phyloP scores from a whole-genome alignment of 768 basidiomycete species.

The Trametes punicea region DNA sequence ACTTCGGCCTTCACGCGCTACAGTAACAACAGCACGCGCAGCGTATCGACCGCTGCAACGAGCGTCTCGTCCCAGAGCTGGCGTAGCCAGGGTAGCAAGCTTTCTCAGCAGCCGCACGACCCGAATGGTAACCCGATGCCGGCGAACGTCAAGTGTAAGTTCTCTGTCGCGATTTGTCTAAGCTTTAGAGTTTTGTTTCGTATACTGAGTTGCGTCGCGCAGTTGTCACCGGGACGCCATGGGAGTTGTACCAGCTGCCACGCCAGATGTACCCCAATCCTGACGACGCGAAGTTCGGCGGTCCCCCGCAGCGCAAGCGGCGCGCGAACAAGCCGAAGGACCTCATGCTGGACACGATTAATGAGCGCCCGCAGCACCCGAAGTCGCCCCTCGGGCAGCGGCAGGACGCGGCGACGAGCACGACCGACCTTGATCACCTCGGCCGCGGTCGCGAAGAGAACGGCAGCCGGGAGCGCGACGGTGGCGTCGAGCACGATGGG shows the following conservation, averaged over 20 bases:
- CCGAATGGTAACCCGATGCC: slow-evolving; percentile 23
- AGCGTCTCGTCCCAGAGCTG: slow-evolving; percentile 74
- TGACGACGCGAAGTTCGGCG: slow-evolving; percentile 58
- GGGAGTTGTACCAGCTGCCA: slow-evolving; percentile 68
- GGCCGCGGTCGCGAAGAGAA: slow-evolving; percentile 29
- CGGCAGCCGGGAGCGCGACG: slow-evolving; percentile 33
- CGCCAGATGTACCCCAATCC: slow-evolving; percentile 62
- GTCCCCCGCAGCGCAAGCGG: slow-evolving; percentile 56
- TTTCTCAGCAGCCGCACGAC: slow-evolving; percentile 7
- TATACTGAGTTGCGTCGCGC: background rate
- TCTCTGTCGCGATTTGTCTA: background rate
- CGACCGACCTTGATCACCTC: slow-evolving; percentile 54
- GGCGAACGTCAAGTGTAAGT: slow-evolving; percentile 79
- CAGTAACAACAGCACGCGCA: slow-evolving; percentile 65
- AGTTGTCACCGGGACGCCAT: slow-evolving; percentile 80
- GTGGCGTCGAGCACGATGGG: slow-evolving; percentile 33
- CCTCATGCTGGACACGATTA: slow-evolving; percentile 69
- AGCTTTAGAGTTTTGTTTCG: background rate
- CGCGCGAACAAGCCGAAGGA: slow-evolving; percentile 59
- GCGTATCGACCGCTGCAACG: slow-evolving; percentile 78
- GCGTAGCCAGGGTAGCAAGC: slow-evolving; percentile 43
- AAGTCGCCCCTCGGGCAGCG: slow-evolving; percentile 48
- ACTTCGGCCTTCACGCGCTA: slow-evolving; percentile 74
- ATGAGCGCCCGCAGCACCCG: slow-evolving; percentile 53
- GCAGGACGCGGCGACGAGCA: slow-evolving; percentile 69